phyloP scores from a whole-genome alignment of 495 filamentous ascomycete species.

The Talaromyces ruber region DNA sequence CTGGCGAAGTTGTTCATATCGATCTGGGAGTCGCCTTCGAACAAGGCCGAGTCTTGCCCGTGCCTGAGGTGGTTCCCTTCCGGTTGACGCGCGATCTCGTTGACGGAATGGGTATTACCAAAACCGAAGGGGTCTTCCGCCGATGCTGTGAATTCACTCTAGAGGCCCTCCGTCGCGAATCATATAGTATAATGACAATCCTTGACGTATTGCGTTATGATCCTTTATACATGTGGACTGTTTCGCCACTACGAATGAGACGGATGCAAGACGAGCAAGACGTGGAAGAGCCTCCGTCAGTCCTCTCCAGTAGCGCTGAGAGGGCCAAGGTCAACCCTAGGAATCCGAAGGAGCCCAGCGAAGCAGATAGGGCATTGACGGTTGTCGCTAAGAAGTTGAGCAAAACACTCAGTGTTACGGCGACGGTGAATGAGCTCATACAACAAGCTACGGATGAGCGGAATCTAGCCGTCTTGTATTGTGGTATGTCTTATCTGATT shows the following conservation, averaged over 20 bases:
- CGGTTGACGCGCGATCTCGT: slow-evolving; percentile 91
- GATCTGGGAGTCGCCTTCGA: slow-evolving; percentile 96
- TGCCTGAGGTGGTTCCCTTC: slow-evolving; percentile 94
- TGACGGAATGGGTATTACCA: slow-evolving; percentile 93
- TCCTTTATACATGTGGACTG: slow-evolving; percentile 90
- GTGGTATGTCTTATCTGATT: slow-evolving; percentile 46
- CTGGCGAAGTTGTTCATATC: slow-evolving; percentile 92
- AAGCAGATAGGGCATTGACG: slow-evolving; percentile 84
- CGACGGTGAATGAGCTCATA: slow-evolving; percentile 94
- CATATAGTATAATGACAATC: slow-evolving; percentile 93
- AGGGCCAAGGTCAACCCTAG: slow-evolving; percentile 22
- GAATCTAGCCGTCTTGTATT: slow-evolving; percentile 87
- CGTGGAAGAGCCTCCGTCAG: slow-evolving; percentile 26
- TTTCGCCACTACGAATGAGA: slow-evolving; percentile 80
- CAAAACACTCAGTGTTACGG: slow-evolving; percentile 86
- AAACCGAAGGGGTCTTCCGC: slow-evolving; percentile 91
- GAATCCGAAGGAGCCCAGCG: slow-evolving; percentile 66
- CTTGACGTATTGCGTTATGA: slow-evolving; percentile 94
- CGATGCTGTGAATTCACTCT: slow-evolving; percentile 96
- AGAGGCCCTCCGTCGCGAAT: slow-evolving; percentile 84
- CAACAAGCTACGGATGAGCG: slow-evolving; percentile 89
- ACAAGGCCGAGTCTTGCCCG: slow-evolving; percentile 81
- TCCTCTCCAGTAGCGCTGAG: slow-evolving; percentile 12
- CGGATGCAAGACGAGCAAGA: slow-evolving; percentile 61
- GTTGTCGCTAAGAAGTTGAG: slow-evolving; percentile 92